Evolutionary conservation across 495 filamentous ascomycete genomes (phyloP), one percentile per base, ranked within the genome.

Genomic region (Podospora comata): DNA sequence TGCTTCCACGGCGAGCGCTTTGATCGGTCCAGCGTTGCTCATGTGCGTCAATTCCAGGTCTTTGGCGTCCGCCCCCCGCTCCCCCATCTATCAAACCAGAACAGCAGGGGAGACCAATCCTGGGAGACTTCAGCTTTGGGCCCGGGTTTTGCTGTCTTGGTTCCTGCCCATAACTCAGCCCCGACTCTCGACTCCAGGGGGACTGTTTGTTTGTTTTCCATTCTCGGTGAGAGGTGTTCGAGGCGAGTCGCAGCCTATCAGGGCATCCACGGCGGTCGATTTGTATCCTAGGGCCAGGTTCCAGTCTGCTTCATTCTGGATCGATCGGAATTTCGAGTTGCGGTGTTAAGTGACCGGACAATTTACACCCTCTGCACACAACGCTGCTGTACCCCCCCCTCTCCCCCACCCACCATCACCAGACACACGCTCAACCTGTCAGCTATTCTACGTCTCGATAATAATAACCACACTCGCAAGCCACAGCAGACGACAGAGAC

Each of bases 251-350:
- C 9, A 48, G 39, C 39, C 39, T 48, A 13, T 48, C 39, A 48
- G 39, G 39, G 39, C 39, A 48, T 48, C 20, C 20, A 64, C 57
- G 59, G 57, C 70, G 48, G 70, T 64, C 70, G 65, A 68, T 69
- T 70, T n/a, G 48, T 57, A 71, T 26, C 9, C 66, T 65, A 60
- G 60, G 65, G 55, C 70, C 7, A 69, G 67, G 70, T 65, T 68
- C 70, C 69, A 66, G 23, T 57, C n/a, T 55, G 26, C 28, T 67
- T 32, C 66, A 19, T 19, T 48, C 15, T 48, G 39, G 39, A 53
- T 58, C 56, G 56, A 58, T 58, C 56, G 56, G 56, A 1, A 20
- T 48, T 48, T 48, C 39, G 39, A 48, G 39, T 48, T 48, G 39
- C 39, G 9, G 39, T 48, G 39, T 48, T 48, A 48, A 48, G 13